Evolutionary conservation across 2,329 filamentous ascomycete species (phyloP), one percentile per base, ranked within the genome.

Genomic region (Colletotrichum sp.): DNA sequence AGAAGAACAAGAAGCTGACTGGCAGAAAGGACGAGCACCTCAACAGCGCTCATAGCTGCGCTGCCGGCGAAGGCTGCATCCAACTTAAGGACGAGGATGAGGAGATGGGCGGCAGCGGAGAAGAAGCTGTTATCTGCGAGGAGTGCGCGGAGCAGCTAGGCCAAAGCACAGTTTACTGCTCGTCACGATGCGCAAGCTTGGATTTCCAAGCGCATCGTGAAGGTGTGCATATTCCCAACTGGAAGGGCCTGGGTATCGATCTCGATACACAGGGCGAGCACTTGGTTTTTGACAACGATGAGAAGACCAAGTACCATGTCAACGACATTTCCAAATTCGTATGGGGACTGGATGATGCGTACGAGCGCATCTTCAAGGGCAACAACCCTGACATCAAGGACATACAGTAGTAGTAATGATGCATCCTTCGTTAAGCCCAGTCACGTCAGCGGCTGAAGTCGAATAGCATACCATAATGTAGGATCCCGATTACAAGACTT

Each of bases 151-250:
- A 80, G 65, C 81, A 79, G 7, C 77, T 85, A 65, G 83, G 84
- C 71, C 79, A 81, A n/a, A 79, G 82, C 28, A 83, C 84, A 0
- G 65, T 85, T 8, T 89, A 86, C 77, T 89, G 88, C 79, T 86
- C 86, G 9, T 78, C 82, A 32, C 79, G 81, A 36, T 89, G 88
- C 78, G 87, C 86, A n/a, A 80, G 79, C 28, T 79, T 77, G 15
- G 87, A 88, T 75, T 84, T 89, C 43, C 82, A 83, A 13, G 73
- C 73, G 28, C 88, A 89, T 78, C 81, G 86, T 24, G 82, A 84
- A 13, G 73, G 79, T 3, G 81, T 82, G n/a, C 83, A 85, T 64
- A 63, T 84, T 32, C 79, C 80, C 4, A 79, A 79, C 63, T 78
- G 83, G 65, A 78, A 80, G 70, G 79, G 71, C 52, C 74, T 75